These are phyloP conservation scores for Thalia dealbata DNA, from an alignment of 176 grass and related monocot genomes.

Conservation along the genomic window DNA sequence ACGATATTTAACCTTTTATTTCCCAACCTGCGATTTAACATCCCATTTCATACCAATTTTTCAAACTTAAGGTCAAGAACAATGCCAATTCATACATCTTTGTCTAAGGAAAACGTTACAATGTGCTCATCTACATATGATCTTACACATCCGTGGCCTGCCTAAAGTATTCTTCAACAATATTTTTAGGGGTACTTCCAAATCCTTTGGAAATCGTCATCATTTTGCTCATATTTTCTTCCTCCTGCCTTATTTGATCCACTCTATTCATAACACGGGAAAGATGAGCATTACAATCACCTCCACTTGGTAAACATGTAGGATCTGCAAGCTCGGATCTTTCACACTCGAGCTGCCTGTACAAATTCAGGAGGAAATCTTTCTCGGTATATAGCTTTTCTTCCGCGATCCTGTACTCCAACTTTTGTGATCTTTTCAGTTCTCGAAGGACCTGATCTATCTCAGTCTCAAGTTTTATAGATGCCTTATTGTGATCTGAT, in stretches of 20 bases:
- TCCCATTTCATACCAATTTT: no score
- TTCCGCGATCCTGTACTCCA: slow-evolving; percentile 51
- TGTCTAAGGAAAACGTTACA: no score
- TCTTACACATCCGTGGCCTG: slow-evolving; percentile 19
- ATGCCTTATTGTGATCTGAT: slow-evolving; percentile 31
- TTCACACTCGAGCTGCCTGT: slow-evolving; percentile 49
- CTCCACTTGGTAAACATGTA: slow-evolving; percentile 23
- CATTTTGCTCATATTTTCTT: slow-evolving; percentile 61
- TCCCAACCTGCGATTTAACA: no score
- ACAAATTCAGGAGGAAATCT: slow-evolving; percentile 56
- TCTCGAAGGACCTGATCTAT: slow-evolving; percentile 49
- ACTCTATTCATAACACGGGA: slow-evolving; percentile 36
- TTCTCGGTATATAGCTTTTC: slow-evolving; percentile 69
- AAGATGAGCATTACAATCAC: slow-evolving; percentile 39
- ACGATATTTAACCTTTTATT: no score
- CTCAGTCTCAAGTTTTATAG: slow-evolving; percentile 51
- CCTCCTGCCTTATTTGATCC: slow-evolving; percentile 64
- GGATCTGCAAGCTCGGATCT: slow-evolving; percentile 47
- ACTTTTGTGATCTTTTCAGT: slow-evolving; percentile 62
- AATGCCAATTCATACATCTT: no score
- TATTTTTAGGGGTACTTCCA: slow-evolving; percentile 23
- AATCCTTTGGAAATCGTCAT: slow-evolving; percentile 49
- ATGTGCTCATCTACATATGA: no score
- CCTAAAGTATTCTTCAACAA: slow-evolving; percentile 41
- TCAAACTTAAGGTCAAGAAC: no score